phyloP scores from a whole-genome alignment of 306 rosid genomes.

The Pyrus bretschneideri region DNA sequence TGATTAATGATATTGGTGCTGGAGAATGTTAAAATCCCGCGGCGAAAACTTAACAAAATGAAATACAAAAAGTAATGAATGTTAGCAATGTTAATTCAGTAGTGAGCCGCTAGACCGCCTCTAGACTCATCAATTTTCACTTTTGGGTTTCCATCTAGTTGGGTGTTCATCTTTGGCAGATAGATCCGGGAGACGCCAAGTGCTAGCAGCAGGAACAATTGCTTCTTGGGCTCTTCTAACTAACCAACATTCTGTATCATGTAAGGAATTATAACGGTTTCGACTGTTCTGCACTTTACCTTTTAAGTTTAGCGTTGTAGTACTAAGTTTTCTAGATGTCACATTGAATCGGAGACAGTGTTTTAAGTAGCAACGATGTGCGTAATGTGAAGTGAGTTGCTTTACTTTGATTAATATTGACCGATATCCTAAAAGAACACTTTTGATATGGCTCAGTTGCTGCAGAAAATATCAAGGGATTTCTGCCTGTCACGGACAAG shows the following conservation, averaged over 20 bases:
- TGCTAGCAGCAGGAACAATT: conserved; percentile 49
- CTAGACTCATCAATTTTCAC: too few relatives aligned
- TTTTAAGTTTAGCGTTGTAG: not conserved
- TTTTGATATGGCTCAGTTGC: conserved; percentile 99
- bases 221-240: conserved; percentile 53
- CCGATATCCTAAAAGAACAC: conserved; percentile 58
- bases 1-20: not conserved
- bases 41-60: too few relatives aligned
- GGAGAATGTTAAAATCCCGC: too few relatives aligned
- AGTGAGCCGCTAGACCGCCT: too few relatives aligned
- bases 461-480: conserved; percentile 85
- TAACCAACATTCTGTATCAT: conserved; percentile 55
- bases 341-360: not conserved
- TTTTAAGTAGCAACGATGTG: conserved; percentile 8
- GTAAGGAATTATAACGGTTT: conserved; percentile 37
- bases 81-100: too few relatives aligned
- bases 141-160: not conserved
- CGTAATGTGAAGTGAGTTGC: conserved; percentile 20
- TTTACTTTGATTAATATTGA: conserved; percentile 32
- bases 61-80: too few relatives aligned
- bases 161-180: conserved; percentile 46
- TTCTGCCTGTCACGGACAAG: conserved; percentile 55
- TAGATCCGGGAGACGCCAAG: conserved; percentile 72
- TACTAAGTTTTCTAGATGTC: not conserved
- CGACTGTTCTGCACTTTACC: not conserved